These are phyloP conservation scores for Yamadazyma friedrichii DNA, from an alignment of 1,139 yeast genomes.

Conservation along the genomic window DNA sequence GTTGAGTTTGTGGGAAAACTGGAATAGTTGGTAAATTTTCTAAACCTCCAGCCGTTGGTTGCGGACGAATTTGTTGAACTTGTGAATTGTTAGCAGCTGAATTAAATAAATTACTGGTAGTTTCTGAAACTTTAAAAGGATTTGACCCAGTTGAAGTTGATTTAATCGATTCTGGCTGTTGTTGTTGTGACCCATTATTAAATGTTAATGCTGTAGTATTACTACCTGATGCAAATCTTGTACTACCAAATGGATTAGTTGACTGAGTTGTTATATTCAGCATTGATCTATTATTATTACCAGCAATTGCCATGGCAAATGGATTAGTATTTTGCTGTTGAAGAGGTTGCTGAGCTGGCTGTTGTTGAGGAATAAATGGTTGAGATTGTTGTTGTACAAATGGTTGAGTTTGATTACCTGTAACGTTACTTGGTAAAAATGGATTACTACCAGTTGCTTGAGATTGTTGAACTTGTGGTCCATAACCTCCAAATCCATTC, in stretches of 20 bases:
- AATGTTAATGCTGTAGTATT: conserved; percentile 38
- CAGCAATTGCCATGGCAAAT: conserved; percentile 26
- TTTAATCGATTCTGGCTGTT: conserved; percentile 22
- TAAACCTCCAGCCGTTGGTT: conserved; percentile 67
- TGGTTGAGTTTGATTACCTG: conserved; percentile 12
- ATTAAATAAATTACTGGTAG: conserved; percentile 36
- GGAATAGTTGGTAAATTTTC: conserved; percentile 61
- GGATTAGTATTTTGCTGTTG: conserved; percentile 38
- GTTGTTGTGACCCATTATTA: conserved; percentile 17
- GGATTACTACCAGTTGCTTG: conserved; percentile 28
- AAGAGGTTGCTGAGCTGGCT: conserved; percentile 12
- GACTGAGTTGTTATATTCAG: conserved; percentile 5
- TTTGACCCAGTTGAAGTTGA: conserved; percentile 41
- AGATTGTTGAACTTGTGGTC: conserved; percentile 25
- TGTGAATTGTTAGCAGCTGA: conserved; percentile 20
- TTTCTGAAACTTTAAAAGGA: conserved; percentile 44
- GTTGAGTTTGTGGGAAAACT: conserved; percentile 64
- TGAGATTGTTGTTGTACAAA: conserved; percentile 14
- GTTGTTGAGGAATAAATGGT: conserved; percentile 15
- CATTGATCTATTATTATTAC: conserved; percentile 3
- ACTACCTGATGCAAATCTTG: conserved; percentile 35
- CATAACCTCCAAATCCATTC: conserved; percentile 58
- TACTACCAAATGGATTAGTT: conserved; percentile 52
- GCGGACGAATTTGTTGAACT: conserved; percentile 35
- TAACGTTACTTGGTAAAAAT: conserved; percentile 17